Evolutionary conservation across 2,329 filamentous ascomycete genomes (phyloP).

Genomic region (Botrytis paeoniae): DNA sequence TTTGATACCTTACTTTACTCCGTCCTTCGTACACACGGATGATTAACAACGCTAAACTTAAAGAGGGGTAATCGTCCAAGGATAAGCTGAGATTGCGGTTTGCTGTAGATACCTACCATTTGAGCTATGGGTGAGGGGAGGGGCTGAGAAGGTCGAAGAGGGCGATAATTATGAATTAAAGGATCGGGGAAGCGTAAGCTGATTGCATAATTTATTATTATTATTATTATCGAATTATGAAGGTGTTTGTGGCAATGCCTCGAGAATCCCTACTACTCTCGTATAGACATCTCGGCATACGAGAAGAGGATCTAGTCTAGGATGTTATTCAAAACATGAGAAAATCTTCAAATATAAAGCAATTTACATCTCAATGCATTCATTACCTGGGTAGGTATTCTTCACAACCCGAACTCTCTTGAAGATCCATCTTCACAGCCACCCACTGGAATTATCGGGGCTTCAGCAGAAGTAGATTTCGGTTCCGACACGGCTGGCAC

Average conservation of each 20-base stretch:
- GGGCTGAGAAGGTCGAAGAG: not conserved
- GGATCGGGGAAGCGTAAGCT: not conserved
- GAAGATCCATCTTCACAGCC: not conserved
- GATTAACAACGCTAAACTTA: not conserved
- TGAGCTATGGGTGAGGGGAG: not conserved
- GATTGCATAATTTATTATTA: not conserved
- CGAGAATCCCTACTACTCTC: not conserved
- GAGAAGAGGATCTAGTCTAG: not conserved
- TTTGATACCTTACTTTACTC: not conserved
- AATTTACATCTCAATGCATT: conserved; percentile 2
- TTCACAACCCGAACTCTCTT: not conserved
- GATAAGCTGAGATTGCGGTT: not conserved
- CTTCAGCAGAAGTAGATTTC: not conserved
- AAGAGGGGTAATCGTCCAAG: not conserved
- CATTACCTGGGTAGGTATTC: too few relatives aligned
- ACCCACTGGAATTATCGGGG: not conserved
- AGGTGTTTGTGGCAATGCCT: not conserved
- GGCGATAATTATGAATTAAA: not conserved
- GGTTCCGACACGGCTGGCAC: not conserved
- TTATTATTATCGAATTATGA: not conserved
- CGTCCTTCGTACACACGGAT: not conserved
- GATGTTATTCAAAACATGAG: not conserved
- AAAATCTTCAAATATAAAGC: not conserved
- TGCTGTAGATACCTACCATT: not conserved
- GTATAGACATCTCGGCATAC: not conserved